A percentile compares a stretch with the other conserved stretches of the same genome.
Conservation (phyloP, 495 filamentous ascomycete genomes). For the Aspergillus diversus region DNA sequence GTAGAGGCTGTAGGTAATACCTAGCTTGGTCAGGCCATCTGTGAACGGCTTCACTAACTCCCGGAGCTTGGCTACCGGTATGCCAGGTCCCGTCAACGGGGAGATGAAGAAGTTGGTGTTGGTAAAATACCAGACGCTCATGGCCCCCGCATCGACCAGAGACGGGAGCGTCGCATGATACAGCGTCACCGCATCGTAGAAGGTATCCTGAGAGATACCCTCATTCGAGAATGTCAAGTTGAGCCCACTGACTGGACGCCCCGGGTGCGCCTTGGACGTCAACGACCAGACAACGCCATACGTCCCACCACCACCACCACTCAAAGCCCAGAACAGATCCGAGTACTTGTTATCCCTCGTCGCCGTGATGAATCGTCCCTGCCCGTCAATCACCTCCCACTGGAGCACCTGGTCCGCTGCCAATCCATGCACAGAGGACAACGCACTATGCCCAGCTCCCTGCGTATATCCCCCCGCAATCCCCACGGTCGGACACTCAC, state of each 20-base stretch:
- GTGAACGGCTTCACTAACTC: conserved; percentile 36
- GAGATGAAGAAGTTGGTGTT: conserved; percentile 50
- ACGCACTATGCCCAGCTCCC: conserved; percentile 63
- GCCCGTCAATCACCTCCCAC: conserved; percentile 60
- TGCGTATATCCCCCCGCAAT: conserved; percentile 60
- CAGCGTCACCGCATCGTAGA: conserved; percentile 45
- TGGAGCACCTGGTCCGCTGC: conserved; percentile 67
- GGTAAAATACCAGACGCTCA: conserved; percentile 54
- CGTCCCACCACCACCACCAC: conserved; percentile 68
- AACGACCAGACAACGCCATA: conserved; percentile 64
- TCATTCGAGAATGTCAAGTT: conserved; percentile 38
- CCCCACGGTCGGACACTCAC: conserved; percentile 38
- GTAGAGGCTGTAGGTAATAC: conserved; percentile 32
- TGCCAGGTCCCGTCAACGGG: conserved; percentile 41
- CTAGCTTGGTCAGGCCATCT: conserved; percentile 30
- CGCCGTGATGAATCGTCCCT: conserved; percentile 52
- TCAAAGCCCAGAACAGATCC: conserved; percentile 70
- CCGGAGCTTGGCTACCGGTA: conserved; percentile 32
- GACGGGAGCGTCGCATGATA: conserved; percentile 47
- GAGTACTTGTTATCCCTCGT: conserved; percentile 56
- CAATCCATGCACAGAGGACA: conserved; percentile 57
- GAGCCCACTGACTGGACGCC: conserved; percentile 38
- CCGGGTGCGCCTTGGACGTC: conserved; percentile 51
- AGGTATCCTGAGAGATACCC: conserved; percentile 42
- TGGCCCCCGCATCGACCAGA: conserved; percentile 57